These are phyloP conservation scores for Escallonia rubra DNA, from an alignment of 129 eudicot genomes.

Conservation along the genomic window DNA sequence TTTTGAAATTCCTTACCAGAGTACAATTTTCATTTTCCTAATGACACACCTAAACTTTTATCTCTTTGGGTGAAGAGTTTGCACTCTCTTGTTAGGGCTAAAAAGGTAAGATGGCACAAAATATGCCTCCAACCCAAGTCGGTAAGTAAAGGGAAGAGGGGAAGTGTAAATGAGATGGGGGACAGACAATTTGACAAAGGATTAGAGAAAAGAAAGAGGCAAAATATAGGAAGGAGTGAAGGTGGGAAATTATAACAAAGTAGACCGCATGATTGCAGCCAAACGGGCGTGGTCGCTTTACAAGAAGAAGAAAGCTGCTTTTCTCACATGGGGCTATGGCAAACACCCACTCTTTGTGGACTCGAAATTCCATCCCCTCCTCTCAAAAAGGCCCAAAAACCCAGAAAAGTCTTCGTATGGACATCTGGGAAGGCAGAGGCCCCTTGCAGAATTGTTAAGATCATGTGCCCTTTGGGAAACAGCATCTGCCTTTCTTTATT, in stretches of 20 bases:
- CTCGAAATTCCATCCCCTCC: constrained; percentile 29
- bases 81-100: no score
- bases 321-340: constrained; percentile 45
- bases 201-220: constrained; percentile 10
- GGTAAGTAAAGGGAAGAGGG: not conserved
- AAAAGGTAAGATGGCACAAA: no score
- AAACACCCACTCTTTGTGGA: constrained; percentile 11
- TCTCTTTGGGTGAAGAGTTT: no score
- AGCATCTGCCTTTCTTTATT: constrained; percentile 13
- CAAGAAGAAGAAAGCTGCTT: constrained; percentile 41
- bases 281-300: constrained; percentile 89
- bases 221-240: constrained; percentile 26
- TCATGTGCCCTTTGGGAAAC: constrained; percentile 5
- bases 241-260: constrained; percentile 46
- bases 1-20: no score
- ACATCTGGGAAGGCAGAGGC: not conserved
- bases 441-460: not conserved
- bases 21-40: no score
- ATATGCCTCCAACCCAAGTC: no score
- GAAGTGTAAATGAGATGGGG: not conserved
- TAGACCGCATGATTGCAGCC: constrained; percentile 71
- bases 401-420: not conserved
- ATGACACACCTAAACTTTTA: no score
- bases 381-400: not conserved
- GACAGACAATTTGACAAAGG: not conserved